Evolutionary conservation across 2,329 filamentous ascomycete species (phyloP).

Genomic region (Ceratocystiopsis brevicomis): DNA sequence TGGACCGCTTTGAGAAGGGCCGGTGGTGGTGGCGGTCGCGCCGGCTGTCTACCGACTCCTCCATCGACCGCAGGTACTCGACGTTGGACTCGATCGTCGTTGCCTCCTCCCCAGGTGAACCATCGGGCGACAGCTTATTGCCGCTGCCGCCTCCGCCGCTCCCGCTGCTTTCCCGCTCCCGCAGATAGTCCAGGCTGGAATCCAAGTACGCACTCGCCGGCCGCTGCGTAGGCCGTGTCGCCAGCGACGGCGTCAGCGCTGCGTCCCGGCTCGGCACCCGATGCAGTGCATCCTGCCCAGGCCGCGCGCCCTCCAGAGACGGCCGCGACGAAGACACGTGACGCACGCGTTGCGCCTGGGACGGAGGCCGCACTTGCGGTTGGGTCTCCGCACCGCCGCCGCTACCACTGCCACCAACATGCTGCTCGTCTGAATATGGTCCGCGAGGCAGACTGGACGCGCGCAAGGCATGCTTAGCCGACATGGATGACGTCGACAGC

Average conservation of each 20-base stretch:
- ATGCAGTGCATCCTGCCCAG: constrained; percentile 42
- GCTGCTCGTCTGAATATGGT: constrained; percentile 1
- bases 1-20: constrained; percentile 49
- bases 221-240: constrained; percentile 31
- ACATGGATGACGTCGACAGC: neutral
- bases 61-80: constrained; percentile 53
- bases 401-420: constrained; percentile 2
- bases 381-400: constrained; percentile 10
- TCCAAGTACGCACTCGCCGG: constrained; percentile 72
- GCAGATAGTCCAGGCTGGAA: constrained; percentile 63
- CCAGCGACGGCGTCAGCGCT: constrained; percentile 11
- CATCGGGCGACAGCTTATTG: constrained; percentile 19
- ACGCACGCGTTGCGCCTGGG: constrained; percentile 18
- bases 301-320: constrained; percentile 53
- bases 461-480: constrained; percentile 15
- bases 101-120: constrained; percentile 28
- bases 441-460: constrained; percentile 20
- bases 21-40: constrained; percentile 31
- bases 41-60: constrained; percentile 16
- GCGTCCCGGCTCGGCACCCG: no score
- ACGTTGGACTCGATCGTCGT: constrained; percentile 59
- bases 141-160: constrained; percentile 19
- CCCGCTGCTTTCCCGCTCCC: constrained; percentile 42
- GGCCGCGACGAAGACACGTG: constrained; percentile 38
- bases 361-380: constrained; percentile 5